Percentiles rank a stretch among this genome's conserved stretches.
These are phyloP conservation scores for Antitrichia curtipendula DNA, from an alignment of 225 moss, liverwort and hornwort genomes.

Conservation along the genomic window DNA sequence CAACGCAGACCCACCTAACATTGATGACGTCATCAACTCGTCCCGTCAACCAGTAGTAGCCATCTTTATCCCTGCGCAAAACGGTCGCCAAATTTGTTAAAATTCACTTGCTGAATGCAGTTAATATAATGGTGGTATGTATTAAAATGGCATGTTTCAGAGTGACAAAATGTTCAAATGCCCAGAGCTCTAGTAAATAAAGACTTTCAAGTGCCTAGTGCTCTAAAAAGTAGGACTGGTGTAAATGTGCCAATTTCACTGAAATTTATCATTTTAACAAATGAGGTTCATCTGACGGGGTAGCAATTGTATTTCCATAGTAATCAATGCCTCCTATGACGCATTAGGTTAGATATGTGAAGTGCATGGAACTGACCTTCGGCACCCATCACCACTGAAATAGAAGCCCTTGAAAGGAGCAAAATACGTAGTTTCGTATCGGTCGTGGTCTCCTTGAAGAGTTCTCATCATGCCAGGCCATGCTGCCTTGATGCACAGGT, in stretches of 20 bases:
- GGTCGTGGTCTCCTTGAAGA: conserved; percentile 80
- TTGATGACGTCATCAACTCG: conserved; percentile 97
- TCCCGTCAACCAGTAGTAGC: conserved; percentile 96
- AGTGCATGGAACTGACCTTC: conserved; percentile 41
- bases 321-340: background rate
- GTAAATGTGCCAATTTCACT: background rate
- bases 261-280: background rate
- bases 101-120: background rate
- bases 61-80: conserved; percentile 69
- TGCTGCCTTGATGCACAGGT: conserved; percentile 82
- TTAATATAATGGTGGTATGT: background rate
- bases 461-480: conserved; percentile 97
- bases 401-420: conserved; percentile 93
- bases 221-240: background rate
- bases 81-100: background rate
- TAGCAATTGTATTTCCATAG: background rate
- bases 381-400: conserved; percentile 97
- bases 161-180: background rate
- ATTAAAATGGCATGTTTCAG: background rate
- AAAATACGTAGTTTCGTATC: conserved; percentile 89
- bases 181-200: background rate
- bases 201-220: background rate
- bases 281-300: background rate
- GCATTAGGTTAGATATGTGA: background rate
- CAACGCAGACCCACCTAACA: conserved; percentile 45